A percentile compares a stretch with the other conserved stretches of the same genome.
phyloP scores from a whole-genome alignment of 2,329 filamentous ascomycete species.

The Cercospora zeina region DNA sequence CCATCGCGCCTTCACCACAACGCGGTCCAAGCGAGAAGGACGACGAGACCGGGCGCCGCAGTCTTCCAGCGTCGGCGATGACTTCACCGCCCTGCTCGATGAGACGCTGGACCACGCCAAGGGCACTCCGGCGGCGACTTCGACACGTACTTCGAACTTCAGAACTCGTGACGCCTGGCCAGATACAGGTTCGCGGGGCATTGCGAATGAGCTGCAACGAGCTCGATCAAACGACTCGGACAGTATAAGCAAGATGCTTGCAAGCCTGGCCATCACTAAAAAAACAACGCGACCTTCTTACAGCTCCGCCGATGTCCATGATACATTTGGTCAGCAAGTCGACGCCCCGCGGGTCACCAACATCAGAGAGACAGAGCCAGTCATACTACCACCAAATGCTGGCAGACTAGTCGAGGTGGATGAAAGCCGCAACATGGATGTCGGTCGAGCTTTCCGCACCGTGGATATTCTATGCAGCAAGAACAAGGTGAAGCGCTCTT shows the following conservation, averaged over 20 bases:
- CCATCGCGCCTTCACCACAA: constrained; percentile 30
- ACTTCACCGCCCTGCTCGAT: constrained; percentile 37
- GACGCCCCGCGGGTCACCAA: neutral
- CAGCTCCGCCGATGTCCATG: neutral
- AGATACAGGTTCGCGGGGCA: constrained; percentile 21
- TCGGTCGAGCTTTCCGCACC: constrained; percentile 50
- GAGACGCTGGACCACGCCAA: constrained; percentile 35
- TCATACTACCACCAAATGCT: constrained; percentile 43
- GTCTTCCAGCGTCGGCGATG: constrained; percentile 17
- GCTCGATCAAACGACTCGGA: constrained; percentile 4
- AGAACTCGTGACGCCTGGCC: constrained; percentile 33
- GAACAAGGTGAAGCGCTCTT: constrained; percentile 62
- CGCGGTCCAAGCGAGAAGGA: constrained; percentile 21
- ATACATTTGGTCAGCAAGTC: neutral
- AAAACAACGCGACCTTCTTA: neutral
- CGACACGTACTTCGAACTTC: constrained; percentile 35
- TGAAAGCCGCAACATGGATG: constrained; percentile 43
- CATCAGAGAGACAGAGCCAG: constrained; percentile 19
- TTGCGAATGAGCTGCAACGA: constrained; percentile 17
- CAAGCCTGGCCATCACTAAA: constrained; percentile 7
- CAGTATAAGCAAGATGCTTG: constrained; percentile 27
- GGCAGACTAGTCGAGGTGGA: constrained; percentile 47
- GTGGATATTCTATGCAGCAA: constrained; percentile 48
- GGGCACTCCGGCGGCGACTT: constrained; percentile 31
- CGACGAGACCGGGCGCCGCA: neutral